Evolutionary conservation across 805 yeast genomes (phyloP).

Genomic region (Candida maris): DNA sequence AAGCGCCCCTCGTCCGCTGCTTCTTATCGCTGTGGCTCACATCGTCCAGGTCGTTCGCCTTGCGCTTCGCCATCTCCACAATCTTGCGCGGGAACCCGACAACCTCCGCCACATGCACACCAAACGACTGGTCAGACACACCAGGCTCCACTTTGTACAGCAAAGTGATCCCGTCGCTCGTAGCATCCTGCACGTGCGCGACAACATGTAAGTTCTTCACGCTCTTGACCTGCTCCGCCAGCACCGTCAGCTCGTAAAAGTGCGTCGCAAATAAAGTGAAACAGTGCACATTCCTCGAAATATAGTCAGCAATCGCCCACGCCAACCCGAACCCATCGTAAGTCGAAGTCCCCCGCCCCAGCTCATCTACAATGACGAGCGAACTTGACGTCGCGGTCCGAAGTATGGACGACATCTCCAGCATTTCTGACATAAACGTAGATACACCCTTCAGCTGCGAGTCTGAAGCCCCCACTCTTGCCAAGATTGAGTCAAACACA

Average conservation of each 20-base stretch:
- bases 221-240: slow-evolving; percentile 57
- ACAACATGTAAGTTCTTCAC: slow-evolving; percentile 89
- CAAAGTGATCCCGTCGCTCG: slow-evolving; percentile 70
- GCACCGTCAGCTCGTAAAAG: slow-evolving; percentile 89
- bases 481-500: slow-evolving; percentile 85
- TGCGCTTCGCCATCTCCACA: slow-evolving; percentile 91
- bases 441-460: slow-evolving; percentile 96
- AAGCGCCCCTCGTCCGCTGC: slow-evolving; percentile 46
- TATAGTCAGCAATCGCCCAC: slow-evolving; percentile 90
- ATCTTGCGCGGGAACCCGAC: slow-evolving; percentile 91
- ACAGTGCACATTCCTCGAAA: slow-evolving; percentile 66
- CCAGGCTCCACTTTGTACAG: slow-evolving; percentile 95
- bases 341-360: slow-evolving; percentile 92
- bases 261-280: slow-evolving; percentile 94
- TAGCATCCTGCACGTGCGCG: slow-evolving; percentile 69
- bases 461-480: slow-evolving; percentile 99
- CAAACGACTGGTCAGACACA: slow-evolving; percentile 93
- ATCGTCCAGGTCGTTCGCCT: slow-evolving; percentile 82
- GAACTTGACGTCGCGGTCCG: slow-evolving; percentile 76
- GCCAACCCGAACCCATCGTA: slow-evolving; percentile 98
- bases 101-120: slow-evolving; percentile 95
- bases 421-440: slow-evolving; percentile 95
- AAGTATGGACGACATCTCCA: slow-evolving; percentile 85
- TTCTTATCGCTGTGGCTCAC: slow-evolving; percentile 35
- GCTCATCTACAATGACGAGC: slow-evolving; percentile 85